These are phyloP conservation scores for Cytospora schulzeri DNA, from an alignment of 2,329 filamentous ascomycete species.

Conservation along the genomic window DNA sequence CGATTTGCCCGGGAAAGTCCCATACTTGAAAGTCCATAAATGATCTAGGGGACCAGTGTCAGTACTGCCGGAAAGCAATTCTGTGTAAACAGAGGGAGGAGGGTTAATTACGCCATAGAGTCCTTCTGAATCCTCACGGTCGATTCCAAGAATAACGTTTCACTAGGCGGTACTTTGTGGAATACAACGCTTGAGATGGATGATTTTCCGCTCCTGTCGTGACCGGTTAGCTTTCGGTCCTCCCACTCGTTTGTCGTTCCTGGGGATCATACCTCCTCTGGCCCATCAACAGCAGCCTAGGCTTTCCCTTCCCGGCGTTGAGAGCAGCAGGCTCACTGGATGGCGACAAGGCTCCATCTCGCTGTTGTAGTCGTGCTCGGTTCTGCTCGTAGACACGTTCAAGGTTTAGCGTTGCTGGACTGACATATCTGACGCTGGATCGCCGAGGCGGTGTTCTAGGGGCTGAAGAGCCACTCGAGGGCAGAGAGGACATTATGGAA, in stretches of 20 bases:
- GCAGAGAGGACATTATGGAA: conserved; percentile 33
- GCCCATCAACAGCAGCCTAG: conserved; percentile 89
- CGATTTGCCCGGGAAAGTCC: conserved; percentile 94
- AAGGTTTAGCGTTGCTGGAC: conserved; percentile 64
- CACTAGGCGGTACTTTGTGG: conserved; percentile 93
- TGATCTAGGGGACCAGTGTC: conserved; percentile 59
- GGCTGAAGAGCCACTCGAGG: conserved; percentile 27
- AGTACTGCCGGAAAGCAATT: neutral
- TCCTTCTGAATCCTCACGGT: conserved; percentile 94
- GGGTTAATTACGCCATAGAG: conserved; percentile 77
- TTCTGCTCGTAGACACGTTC: conserved; percentile 66
- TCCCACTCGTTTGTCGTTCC: neutral
- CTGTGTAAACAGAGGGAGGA: too few relatives aligned
- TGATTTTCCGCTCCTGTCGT: conserved; percentile 86
- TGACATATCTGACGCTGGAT: conserved; percentile 45
- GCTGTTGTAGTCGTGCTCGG: conserved; percentile 51
- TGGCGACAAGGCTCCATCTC: conserved; percentile 49
- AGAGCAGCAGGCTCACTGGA: conserved; percentile 45
- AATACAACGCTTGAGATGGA: conserved; percentile 99
- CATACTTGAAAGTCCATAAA: conserved; percentile 99
- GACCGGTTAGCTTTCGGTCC: conserved; percentile 24
- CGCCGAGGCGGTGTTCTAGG: conserved; percentile 34
- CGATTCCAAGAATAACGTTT: conserved; percentile 93
- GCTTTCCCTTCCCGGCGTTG: conserved; percentile 66
- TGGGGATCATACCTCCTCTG: conserved; percentile 72